A percentile compares a stretch with the other conserved stretches of the same genome.
Evolutionary conservation across 257 asterid genomes (phyloP).

Genomic region (Cruciata laevipes): DNA sequence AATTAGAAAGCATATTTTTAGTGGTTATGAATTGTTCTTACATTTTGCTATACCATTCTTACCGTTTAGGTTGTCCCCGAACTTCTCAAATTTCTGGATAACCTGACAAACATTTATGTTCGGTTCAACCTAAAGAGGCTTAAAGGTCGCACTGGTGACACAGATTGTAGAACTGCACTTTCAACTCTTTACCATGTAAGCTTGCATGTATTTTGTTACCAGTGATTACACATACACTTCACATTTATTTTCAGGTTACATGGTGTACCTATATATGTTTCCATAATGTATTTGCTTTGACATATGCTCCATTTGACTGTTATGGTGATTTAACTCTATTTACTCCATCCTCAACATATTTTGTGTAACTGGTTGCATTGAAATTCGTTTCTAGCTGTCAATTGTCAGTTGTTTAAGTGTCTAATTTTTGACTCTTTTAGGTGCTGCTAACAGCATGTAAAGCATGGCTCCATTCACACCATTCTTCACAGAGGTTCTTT

Average conservation of each 20-base stretch:
- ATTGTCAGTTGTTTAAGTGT: neutral
- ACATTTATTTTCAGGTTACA: neutral
- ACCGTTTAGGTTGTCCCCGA: conserved; percentile 60
- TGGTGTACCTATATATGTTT: neutral
- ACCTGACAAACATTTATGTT: conserved; percentile 84
- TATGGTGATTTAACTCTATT: neutral
- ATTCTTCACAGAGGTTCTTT: conserved; percentile 87
- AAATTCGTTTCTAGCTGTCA: neutral
- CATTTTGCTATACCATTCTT: neutral
- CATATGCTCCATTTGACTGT: neutral
- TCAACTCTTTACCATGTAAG: conserved; percentile 79
- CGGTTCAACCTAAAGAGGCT: conserved; percentile 91
- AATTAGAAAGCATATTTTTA: too few species aligned
- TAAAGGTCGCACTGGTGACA: conserved; percentile 90
- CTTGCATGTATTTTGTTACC: conserved; percentile 1
- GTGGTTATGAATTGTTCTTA: neutral
- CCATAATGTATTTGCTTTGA: neutral
- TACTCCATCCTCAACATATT: neutral
- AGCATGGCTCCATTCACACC: conserved; percentile 99
- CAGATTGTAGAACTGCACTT: conserved; percentile 86
- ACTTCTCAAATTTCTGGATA: conserved; percentile 83
- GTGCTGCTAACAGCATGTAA: conserved; percentile 87
- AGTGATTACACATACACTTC: neutral
- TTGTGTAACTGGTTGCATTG: neutral
- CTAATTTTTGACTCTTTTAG: conserved; percentile 13